A percentile compares a stretch with the other conserved stretches of the same genome.
Conservation (phyloP, 1,139 yeast genomes). For the Candida sanyaensis region DNA sequence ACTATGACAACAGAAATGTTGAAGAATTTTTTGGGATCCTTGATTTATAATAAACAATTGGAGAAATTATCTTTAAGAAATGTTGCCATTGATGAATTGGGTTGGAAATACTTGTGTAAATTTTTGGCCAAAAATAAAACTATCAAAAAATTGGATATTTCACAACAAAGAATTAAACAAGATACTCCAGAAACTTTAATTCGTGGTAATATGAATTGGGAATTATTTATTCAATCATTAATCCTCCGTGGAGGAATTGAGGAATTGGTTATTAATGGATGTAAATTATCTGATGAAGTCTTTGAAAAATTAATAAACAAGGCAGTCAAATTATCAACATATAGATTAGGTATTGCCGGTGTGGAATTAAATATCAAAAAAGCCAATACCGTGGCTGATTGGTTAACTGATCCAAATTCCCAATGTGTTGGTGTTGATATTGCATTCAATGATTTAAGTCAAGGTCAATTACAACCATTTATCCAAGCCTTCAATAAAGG, state of each 20-base stretch:
- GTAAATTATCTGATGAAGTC: slow-evolving; percentile 56
- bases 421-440: slow-evolving; percentile 80
- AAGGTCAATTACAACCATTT: slow-evolving; percentile 54
- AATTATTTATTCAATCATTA: slow-evolving; percentile 60
- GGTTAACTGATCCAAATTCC: slow-evolving; percentile 57
- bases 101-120: slow-evolving; percentile 78
- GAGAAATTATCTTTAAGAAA: slow-evolving; percentile 78
- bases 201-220: slow-evolving; percentile 79
- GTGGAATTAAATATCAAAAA: slow-evolving; percentile 63
- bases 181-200: slow-evolving; percentile 47
- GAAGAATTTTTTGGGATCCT: slow-evolving; percentile 62
- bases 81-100: slow-evolving; percentile 67
- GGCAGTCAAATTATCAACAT: slow-evolving; percentile 58
- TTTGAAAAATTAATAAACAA: slow-evolving; percentile 53
- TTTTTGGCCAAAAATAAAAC: slow-evolving; percentile 61
- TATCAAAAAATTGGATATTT: slow-evolving; percentile 71
- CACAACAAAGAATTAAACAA: slow-evolving; percentile 66
- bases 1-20: slow-evolving; percentile 81
- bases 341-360: slow-evolving; percentile 76
- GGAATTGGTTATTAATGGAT: slow-evolving; percentile 81
- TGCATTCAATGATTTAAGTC: slow-evolving; percentile 74
- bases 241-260: slow-evolving; percentile 70
- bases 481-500: slow-evolving; percentile 39
- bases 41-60: slow-evolving; percentile 56
- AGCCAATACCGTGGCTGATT: slow-evolving; percentile 54